Base-by-base conservation (phyloP, 2,329 filamentous ascomycete species). In the Fusarium sp. region DNA sequence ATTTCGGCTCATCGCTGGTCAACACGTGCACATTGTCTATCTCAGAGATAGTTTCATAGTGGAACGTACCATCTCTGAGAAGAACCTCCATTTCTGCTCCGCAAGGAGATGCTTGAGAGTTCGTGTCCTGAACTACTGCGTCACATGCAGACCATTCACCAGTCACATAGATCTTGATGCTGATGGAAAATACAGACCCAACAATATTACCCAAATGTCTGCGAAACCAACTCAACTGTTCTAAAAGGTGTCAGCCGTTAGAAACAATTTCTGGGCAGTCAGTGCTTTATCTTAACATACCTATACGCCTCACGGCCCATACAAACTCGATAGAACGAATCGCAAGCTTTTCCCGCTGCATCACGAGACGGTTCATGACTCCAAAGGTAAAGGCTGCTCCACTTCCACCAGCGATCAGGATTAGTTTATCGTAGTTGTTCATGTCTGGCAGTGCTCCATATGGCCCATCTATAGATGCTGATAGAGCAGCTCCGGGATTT, bases 401-500 rank as follows among this genome's bases (percentile, higher is more conserved):
- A 6, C 76, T 78, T 1, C 77, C 76, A 7, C 77, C 76, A 5
- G 75, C 70, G 26, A 79, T 60, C 13, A 79, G 38, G 1, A 79
- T 35, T 5, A 79, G 47, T 30, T 71, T 77, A 24, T 79, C 71
- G 26, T 78, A 78, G 13, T 59, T 58, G 0, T 47, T 16, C 1
- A 86, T 84, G 61, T 88, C 82, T 0, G 87, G 87, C 28, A 86
- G 80, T 3, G 84, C 85, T 16, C 88, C 88, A 56, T 90, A 89
- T 0, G 87, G 86, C 1, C 87, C 87, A 61, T 89, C 87, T 4
- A 87, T 80, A 0, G 86, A 89, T 0, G 84, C 86, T 57, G 77
- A 81, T 10, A 88, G 76, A 20, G 75, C 72, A 10, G 76, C 80
- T 1, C 85, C 85, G 0, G 85, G 85, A 57, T 87, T 81, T 10